Conservation (phyloP, 768 basidiomycete species). For the Kwoniella sp. region DNA sequence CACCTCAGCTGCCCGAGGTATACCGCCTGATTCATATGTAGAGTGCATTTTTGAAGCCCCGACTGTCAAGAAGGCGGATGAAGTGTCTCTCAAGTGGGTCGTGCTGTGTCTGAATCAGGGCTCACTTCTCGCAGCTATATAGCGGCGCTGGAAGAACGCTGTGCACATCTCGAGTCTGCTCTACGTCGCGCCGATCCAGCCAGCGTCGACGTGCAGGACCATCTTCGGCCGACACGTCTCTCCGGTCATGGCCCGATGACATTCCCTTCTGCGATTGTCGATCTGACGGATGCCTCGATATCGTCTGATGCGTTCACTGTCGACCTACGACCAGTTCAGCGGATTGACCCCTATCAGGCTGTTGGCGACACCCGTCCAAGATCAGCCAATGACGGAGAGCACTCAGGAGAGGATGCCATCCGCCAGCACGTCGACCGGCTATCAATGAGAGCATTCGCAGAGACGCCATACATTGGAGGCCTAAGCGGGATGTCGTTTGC, state of each 20-base stretch:
- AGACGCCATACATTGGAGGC: not conserved
- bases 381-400: not conserved
- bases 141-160: not conserved
- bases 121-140: not conserved
- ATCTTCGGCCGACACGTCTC: not conserved
- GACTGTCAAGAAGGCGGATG: not conserved
- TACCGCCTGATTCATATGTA: no score
- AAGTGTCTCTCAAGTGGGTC: not conserved
- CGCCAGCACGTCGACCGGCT: not conserved
- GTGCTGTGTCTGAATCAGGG: no score
- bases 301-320: no score
- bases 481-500: not conserved
- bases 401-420: not conserved
- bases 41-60: not conserved
- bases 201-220: not conserved
- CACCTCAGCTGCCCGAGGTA: not conserved
- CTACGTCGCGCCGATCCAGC: not conserved
- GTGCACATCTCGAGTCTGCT: not conserved
- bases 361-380: no score
- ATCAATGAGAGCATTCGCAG: not conserved
- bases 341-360: no score
- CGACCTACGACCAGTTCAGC: no score
- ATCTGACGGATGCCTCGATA: no score
- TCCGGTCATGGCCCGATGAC: no score
- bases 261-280: no score